Evolutionary conservation across 495 filamentous ascomycete species (phyloP).

Genomic region (Chaetomium tenue): DNA sequence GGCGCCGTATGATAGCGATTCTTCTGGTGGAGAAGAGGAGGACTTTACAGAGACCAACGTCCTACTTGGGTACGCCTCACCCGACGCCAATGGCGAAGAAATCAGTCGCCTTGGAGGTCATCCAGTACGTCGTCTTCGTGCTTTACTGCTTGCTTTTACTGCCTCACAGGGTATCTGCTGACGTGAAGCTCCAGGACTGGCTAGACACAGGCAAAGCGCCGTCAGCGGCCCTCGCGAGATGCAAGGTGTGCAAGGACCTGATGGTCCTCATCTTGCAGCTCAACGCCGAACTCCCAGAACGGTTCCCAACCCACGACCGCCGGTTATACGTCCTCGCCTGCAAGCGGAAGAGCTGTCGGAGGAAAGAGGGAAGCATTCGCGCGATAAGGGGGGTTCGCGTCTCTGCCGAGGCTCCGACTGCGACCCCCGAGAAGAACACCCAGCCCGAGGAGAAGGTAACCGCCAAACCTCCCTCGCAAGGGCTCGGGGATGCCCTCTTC

Average conservation of each 20-base stretch:
- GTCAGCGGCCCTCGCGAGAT: slow-evolving; percentile 77
- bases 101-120: slow-evolving; percentile 84
- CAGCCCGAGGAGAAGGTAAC: slow-evolving; percentile 17
- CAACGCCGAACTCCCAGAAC: slow-evolving; percentile 83
- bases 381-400: slow-evolving; percentile 64
- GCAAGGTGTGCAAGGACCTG: slow-evolving; percentile 80
- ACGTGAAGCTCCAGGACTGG: slow-evolving; percentile 63
- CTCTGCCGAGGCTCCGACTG: slow-evolving; percentile 31
- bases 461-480: slow-evolving; percentile 26
- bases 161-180: not conserved
- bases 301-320: slow-evolving; percentile 80
- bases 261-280: slow-evolving; percentile 87
- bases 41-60: slow-evolving; percentile 84
- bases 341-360: slow-evolving; percentile 71
- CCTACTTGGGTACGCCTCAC: slow-evolving; percentile 84
- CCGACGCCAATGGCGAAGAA: slow-evolving; percentile 76
- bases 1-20: slow-evolving; percentile 84
- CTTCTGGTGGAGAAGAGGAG: slow-evolving; percentile 66
- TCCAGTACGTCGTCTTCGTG: slow-evolving; percentile 61
- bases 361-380: slow-evolving; percentile 76
- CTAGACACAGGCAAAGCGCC: slow-evolving; percentile 64
- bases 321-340: slow-evolving; percentile 84
- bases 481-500: slow-evolving; percentile 57
- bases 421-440: slow-evolving; percentile 20
- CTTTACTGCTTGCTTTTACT: not conserved